phyloP scores from a whole-genome alignment of 2,329 filamentous ascomycete species.

The Colletotrichum lupini region DNA sequence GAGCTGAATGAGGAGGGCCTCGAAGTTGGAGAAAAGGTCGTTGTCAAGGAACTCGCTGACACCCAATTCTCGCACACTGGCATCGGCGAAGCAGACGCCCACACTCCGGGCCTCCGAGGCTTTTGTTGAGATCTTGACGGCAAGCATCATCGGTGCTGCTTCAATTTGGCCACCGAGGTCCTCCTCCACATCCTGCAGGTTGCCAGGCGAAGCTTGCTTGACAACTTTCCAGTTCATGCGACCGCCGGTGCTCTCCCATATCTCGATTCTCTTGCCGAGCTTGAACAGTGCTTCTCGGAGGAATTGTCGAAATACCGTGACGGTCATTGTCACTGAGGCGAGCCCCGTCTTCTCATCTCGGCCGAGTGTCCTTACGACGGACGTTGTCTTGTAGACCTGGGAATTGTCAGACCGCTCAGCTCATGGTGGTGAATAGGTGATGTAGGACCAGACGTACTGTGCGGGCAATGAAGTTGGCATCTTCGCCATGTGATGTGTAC shows the following conservation, averaged over 20 bases:
- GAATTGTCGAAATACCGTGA: slow-evolving; percentile 95
- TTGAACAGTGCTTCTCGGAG: slow-evolving; percentile 93
- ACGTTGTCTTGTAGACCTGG: slow-evolving; percentile 96
- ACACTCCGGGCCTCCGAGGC: slow-evolving; percentile 86
- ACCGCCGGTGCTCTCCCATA: slow-evolving; percentile 81
- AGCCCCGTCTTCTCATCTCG: slow-evolving; percentile 85
- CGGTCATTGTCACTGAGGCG: slow-evolving; percentile 93
- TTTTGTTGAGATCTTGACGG: slow-evolving; percentile 92
- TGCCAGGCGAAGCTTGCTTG: slow-evolving; percentile 95
- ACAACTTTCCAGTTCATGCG: slow-evolving; percentile 92
- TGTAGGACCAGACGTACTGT: slow-evolving; percentile 62
- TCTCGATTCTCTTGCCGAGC: slow-evolving; percentile 89
- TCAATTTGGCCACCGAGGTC: slow-evolving; percentile 90
- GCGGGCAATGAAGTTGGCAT: slow-evolving; percentile 85
- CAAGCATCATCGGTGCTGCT: slow-evolving; percentile 91
- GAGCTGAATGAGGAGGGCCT: slow-evolving; percentile 94
- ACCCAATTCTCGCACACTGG: slow-evolving; percentile 92
- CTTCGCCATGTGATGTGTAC: slow-evolving; percentile 91
- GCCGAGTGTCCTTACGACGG: slow-evolving; percentile 90
- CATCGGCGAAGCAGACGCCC: slow-evolving; percentile 97
- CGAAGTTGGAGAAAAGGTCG: slow-evolving; percentile 97
- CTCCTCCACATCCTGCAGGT: slow-evolving; percentile 96
- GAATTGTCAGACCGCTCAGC: background rate
- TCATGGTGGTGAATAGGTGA: background rate
- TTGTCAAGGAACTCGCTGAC: slow-evolving; percentile 99